Conservation (phyloP, 2,329 filamentous ascomycete species). For the Colletotrichum euphorbiae region DNA sequence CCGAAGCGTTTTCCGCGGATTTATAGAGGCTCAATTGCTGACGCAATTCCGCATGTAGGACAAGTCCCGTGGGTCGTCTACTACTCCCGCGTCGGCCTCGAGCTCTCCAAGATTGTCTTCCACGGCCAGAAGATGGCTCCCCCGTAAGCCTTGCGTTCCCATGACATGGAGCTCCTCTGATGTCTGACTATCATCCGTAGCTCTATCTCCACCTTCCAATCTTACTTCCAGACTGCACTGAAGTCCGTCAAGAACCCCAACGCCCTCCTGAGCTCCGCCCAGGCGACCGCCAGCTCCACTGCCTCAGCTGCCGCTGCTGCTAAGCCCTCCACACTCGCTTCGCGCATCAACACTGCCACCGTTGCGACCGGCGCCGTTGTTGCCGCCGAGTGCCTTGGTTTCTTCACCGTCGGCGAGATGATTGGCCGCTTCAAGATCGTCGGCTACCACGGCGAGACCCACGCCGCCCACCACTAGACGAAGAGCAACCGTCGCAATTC, state of each 20-base stretch:
- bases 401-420: constrained; percentile 98
- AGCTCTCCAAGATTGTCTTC: constrained; percentile 90
- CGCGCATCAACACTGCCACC: constrained; percentile 73
- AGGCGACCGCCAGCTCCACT: constrained; percentile 67
- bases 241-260: constrained; percentile 78
- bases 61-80: constrained; percentile 88
- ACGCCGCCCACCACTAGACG: constrained; percentile 69
- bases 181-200: constrained; percentile 57
- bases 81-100: constrained; percentile 89
- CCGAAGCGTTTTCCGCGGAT: neutral
- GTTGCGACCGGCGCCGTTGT: constrained; percentile 81
- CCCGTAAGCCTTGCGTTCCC: constrained; percentile 76
- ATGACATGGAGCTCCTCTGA: constrained; percentile 32
- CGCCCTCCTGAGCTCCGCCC: constrained; percentile 66
- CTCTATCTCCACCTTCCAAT: constrained; percentile 83
- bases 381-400: constrained; percentile 87
- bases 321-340: constrained; percentile 48
- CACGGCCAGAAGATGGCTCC: constrained; percentile 90
- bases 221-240: constrained; percentile 82
- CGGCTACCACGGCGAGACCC: constrained; percentile 82
- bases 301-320: constrained; percentile 66
- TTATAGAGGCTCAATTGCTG: constrained; percentile 10
- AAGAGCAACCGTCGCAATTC: constrained; percentile 8
- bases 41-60: constrained; percentile 62
- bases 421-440: constrained; percentile 95